Percentiles rank a stretch among this genome's conserved stretches.
phyloP scores from a whole-genome alignment of 2,329 filamentous ascomycete species.

The Xylaria digitata region DNA sequence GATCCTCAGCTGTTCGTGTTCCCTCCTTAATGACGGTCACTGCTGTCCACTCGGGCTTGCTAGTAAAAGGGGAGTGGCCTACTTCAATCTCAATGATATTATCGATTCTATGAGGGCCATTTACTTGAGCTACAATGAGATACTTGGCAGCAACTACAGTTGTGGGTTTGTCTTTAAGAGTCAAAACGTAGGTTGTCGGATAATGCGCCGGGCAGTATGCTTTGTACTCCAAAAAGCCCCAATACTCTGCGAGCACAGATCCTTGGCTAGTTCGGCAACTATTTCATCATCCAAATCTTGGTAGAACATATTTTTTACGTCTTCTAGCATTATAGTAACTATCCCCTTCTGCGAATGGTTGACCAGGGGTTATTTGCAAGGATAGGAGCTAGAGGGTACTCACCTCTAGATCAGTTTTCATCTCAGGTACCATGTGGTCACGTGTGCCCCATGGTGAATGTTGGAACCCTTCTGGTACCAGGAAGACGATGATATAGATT shows the following conservation, averaged over 20 bases:
- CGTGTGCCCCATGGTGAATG: slow-evolving; percentile 40
- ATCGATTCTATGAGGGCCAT: slow-evolving; percentile 39
- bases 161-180: slow-evolving; percentile 29
- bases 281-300: slow-evolving; percentile 42
- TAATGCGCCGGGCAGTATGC: slow-evolving; percentile 43
- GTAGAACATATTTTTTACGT: slow-evolving; percentile 45
- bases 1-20: no score
- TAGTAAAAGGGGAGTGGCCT: slow-evolving; percentile 45
- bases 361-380: background rate
- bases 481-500: slow-evolving; percentile 43
- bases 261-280: slow-evolving; percentile 36
- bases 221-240: slow-evolving; percentile 41
- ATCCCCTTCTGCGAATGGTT: slow-evolving; percentile 35
- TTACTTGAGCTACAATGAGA: slow-evolving; percentile 39
- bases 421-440: slow-evolving; percentile 39
- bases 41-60: slow-evolving; percentile 39
- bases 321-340: slow-evolving; percentile 38
- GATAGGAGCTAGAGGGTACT: background rate
- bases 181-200: slow-evolving; percentile 43
- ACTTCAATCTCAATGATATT: slow-evolving; percentile 40
- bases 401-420: slow-evolving; percentile 41
- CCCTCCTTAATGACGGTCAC: slow-evolving; percentile 37
- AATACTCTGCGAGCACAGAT: slow-evolving; percentile 43
- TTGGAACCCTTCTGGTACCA: slow-evolving; percentile 44
- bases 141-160: slow-evolving; percentile 35